A percentile compares a stretch with the other conserved stretches of the same genome.
phyloP scores from a whole-genome alignment of 208 protist species.

The Trypanosoma conorhini region DNA sequence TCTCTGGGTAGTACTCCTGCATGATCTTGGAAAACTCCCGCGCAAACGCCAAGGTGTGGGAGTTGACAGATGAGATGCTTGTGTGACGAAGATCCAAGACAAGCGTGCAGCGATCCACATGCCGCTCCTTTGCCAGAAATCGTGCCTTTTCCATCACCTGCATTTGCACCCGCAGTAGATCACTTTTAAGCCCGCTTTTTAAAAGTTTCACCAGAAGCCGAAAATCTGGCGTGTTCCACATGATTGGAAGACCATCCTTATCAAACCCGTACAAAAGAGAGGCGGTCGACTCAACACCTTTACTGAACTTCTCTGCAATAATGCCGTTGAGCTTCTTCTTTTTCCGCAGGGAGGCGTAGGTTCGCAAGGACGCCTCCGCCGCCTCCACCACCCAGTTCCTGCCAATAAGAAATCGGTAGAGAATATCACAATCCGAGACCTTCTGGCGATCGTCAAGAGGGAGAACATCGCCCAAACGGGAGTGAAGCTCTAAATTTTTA shows the following conservation, averaged over 20 bases:
- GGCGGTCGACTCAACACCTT: slow-evolving; percentile 38
- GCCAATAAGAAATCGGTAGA: slow-evolving; percentile 84
- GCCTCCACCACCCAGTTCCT: slow-evolving; percentile 49
- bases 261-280: slow-evolving; percentile 62
- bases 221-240: slow-evolving; percentile 71
- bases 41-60: slow-evolving; percentile 48
- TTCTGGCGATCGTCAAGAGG: slow-evolving; percentile 73
- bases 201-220: slow-evolving; percentile 40
- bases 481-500: slow-evolving; percentile 59
- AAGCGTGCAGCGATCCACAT: slow-evolving; percentile 66
- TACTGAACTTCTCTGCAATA: slow-evolving; percentile 42
- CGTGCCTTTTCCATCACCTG: slow-evolving; percentile 65
- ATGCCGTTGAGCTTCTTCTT: slow-evolving; percentile 53
- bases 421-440: slow-evolving; percentile 73
- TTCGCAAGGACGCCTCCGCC: slow-evolving; percentile 40
- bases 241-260: slow-evolving; percentile 55
- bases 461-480: slow-evolving; percentile 44
- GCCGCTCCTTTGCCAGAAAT: slow-evolving; percentile 34
- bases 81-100: slow-evolving; percentile 73
- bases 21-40: slow-evolving; percentile 48
- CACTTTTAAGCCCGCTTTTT: slow-evolving; percentile 37
- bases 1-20: slow-evolving; percentile 85
- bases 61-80: slow-evolving; percentile 63
- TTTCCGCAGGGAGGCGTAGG: slow-evolving; percentile 51
- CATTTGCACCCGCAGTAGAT: slow-evolving; percentile 59